Percentiles rank a stretch among this genome's conserved stretches.
Conservation (phyloP, 2,329 filamentous ascomycete genomes). For the Arthrobotrys pseudoclavata region DNA sequence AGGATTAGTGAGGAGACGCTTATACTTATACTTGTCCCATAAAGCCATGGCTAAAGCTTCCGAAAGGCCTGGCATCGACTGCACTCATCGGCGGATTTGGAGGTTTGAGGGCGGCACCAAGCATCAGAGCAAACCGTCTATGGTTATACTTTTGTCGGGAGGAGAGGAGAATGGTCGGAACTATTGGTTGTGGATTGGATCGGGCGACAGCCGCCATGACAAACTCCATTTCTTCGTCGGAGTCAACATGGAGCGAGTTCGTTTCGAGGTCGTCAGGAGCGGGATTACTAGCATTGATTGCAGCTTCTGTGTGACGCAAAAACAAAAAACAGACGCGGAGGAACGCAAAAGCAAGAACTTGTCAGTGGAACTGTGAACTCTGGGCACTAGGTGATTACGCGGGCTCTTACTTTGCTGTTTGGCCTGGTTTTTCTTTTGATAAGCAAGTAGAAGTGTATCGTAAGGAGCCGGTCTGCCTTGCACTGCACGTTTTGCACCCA, state of each 20-base stretch:
- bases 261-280: slow-evolving; percentile 86
- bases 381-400: not conserved
- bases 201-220: slow-evolving; percentile 85
- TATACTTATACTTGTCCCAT: slow-evolving; percentile 43
- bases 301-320: slow-evolving; percentile 76
- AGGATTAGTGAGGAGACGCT: not conserved
- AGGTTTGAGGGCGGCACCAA: slow-evolving; percentile 75
- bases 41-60: slow-evolving; percentile 52
- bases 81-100: slow-evolving; percentile 54
- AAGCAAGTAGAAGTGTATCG: slow-evolving; percentile 88
- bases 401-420: slow-evolving; percentile 89
- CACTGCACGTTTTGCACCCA: slow-evolving; percentile 92
- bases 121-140: slow-evolving; percentile 75
- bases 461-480: slow-evolving; percentile 89
- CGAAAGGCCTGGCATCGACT: slow-evolving; percentile 40
- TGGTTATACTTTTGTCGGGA: slow-evolving; percentile 76
- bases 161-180: slow-evolving; percentile 75
- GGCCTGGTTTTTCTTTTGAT: slow-evolving; percentile 98
- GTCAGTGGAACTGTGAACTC: slow-evolving; percentile 36
- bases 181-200: slow-evolving; percentile 82
- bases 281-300: slow-evolving; percentile 92
- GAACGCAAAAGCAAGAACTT: slow-evolving; percentile 41
- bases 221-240: slow-evolving; percentile 90
- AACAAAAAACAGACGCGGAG: slow-evolving; percentile 61
- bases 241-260: slow-evolving; percentile 85